Conservation (phyloP, 371 early-diverging fungal species). For the Capillidium rhysosporum region DNA sequence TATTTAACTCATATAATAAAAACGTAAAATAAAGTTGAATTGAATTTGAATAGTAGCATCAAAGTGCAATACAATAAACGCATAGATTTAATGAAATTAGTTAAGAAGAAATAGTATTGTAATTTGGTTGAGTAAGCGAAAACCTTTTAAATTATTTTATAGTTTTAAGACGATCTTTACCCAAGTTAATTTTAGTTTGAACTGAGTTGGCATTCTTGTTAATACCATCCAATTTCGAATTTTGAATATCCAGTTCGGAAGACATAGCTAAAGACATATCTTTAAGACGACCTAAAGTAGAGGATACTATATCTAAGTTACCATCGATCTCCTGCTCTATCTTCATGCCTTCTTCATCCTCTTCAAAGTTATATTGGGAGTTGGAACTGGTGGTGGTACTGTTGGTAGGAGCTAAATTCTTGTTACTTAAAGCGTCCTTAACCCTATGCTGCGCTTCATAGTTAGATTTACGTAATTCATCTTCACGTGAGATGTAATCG, state of each 20-base stretch:
- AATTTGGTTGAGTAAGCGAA: no score
- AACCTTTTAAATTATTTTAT: no score
- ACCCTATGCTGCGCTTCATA: constrained; percentile 22
- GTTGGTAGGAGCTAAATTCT: constrained; percentile 14
- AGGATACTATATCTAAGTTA: constrained; percentile 41
- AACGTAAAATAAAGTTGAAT: no score
- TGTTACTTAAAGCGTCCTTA: constrained; percentile 14
- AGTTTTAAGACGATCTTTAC: constrained; percentile 1
- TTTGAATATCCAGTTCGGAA: constrained; percentile 42
- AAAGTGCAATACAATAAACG: no score
- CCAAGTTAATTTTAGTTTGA: constrained; percentile 2
- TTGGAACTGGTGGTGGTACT: constrained; percentile 15
- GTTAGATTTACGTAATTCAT: constrained; percentile 16
- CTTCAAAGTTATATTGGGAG: constrained; percentile 36
- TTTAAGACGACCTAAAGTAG: constrained; percentile 36
- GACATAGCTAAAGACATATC: constrained; percentile 50
- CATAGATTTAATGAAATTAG: no score
- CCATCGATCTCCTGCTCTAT: constrained; percentile 56
- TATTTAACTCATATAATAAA: no score
- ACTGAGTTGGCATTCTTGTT: constrained; percentile 3
- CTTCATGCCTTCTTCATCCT: constrained; percentile 30
- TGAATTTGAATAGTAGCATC: no score
- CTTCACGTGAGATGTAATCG: constrained; percentile 15
- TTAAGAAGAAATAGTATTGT: no score
- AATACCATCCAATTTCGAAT: constrained; percentile 7